phyloP scores from a whole-genome alignment of 805 yeast species.

The Saccharomycopsis fodiens region DNA sequence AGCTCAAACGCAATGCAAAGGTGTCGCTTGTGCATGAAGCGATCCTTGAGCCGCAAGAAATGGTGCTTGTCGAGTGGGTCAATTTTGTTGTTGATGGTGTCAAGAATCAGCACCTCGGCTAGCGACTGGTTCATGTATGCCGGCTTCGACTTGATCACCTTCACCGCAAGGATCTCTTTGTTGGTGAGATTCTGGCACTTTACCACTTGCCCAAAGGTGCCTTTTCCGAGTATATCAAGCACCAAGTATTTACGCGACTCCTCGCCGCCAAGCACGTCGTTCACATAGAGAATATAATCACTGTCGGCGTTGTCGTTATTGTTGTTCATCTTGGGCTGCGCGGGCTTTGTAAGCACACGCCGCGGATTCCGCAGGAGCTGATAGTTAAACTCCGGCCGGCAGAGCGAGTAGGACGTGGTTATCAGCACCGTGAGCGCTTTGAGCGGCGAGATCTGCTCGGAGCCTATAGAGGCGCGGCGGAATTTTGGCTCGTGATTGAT shows the following conservation, averaged over 20 bases:
- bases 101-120: slow-evolving; percentile 82
- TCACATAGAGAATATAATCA: slow-evolving; percentile 89
- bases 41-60: slow-evolving; percentile 73
- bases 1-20: slow-evolving; percentile 89
- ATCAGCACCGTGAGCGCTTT: slow-evolving; percentile 71
- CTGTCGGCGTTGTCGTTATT: slow-evolving; percentile 84
- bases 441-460: slow-evolving; percentile 67
- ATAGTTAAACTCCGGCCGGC: slow-evolving; percentile 80
- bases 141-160: slow-evolving; percentile 86
- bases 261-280: slow-evolving; percentile 82
- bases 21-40: slow-evolving; percentile 88
- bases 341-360: slow-evolving; percentile 87
- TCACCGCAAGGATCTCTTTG: slow-evolving; percentile 87
- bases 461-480: slow-evolving; percentile 59
- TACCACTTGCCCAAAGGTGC: slow-evolving; percentile 97
- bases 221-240: slow-evolving; percentile 86
- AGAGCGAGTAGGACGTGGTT: slow-evolving; percentile 73
- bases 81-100: slow-evolving; percentile 63
- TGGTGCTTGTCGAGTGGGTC: slow-evolving; percentile 69
- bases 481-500: slow-evolving; percentile 58
- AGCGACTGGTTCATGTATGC: slow-evolving; percentile 87
- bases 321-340: slow-evolving; percentile 70
- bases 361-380: slow-evolving; percentile 82
- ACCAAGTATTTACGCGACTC: slow-evolving; percentile 85
- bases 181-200: slow-evolving; percentile 56